A percentile compares a stretch with the other conserved stretches of the same genome.
Evolutionary conservation across 495 filamentous ascomycete species (phyloP).

Genomic region (Aspergillus wentii): DNA sequence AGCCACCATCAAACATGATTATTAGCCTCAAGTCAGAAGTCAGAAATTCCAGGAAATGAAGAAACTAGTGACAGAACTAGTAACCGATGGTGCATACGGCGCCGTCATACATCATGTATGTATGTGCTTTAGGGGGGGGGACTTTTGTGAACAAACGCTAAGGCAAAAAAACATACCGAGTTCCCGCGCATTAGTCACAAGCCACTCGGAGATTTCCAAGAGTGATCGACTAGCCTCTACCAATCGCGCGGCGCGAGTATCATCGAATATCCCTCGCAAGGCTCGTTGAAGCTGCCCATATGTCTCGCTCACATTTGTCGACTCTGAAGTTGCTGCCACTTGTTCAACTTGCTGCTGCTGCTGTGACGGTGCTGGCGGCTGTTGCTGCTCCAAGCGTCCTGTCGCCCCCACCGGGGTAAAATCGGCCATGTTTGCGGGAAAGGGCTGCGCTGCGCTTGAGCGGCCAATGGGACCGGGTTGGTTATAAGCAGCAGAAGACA

Average conservation of each 20-base stretch:
- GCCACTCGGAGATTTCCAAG: slow-evolving; percentile 76
- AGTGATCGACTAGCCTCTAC: slow-evolving; percentile 68
- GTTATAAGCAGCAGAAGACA: slow-evolving; percentile 49
- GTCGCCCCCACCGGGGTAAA: slow-evolving; percentile 38
- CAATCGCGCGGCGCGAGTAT: slow-evolving; percentile 68
- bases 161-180: slow-evolving; percentile 62
- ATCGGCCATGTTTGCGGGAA: slow-evolving; percentile 50
- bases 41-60: no score
- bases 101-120: no score
- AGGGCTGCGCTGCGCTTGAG: slow-evolving; percentile 44
- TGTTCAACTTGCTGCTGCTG: slow-evolving; percentile 11
- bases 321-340: slow-evolving; percentile 22
- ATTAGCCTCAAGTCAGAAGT: no score
- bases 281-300: slow-evolving; percentile 70
- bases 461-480: slow-evolving; percentile 49
- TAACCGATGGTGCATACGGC: no score
- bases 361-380: slow-evolving; percentile 39
- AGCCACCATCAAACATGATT: no score
- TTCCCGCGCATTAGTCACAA: slow-evolving; percentile 73
- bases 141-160: no score
- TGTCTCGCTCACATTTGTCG: slow-evolving; percentile 51
- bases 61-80: no score
- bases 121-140: no score
- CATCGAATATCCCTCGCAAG: slow-evolving; percentile 69
- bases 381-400: slow-evolving; percentile 28